Evolutionary conservation across 345 rosid genomes (phyloP).

Genomic region (Eucalyptus cloeziana): DNA sequence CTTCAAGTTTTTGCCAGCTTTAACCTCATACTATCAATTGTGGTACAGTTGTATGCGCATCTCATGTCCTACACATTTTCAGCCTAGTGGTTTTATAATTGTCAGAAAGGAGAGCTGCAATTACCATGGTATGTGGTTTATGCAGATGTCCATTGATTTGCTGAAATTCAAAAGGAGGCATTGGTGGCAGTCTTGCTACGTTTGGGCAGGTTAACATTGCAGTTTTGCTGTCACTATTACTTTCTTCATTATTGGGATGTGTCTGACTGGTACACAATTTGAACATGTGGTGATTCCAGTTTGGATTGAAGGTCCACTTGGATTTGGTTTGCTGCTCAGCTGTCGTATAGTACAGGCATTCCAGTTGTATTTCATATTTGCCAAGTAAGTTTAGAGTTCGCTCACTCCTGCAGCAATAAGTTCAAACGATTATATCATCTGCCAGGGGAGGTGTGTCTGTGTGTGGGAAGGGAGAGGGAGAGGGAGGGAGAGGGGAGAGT

Average conservation of each 20-base stretch:
- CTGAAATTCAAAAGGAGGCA: constrained; percentile 28
- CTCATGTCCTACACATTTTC: not conserved
- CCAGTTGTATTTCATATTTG: constrained; percentile 77
- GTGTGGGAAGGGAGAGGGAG: not conserved
- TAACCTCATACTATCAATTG: constrained; percentile 46
- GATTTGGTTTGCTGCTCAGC: constrained; percentile 81
- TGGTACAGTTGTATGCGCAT: constrained; percentile 22
- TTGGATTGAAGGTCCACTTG: constrained; percentile 90
- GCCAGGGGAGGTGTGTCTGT: not conserved
- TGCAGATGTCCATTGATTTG: constrained; percentile 49
- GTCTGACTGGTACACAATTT: not conserved
- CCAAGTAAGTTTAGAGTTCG: constrained; percentile 34
- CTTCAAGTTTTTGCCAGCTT: constrained; percentile 75
- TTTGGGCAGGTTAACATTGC: constrained; percentile 69
- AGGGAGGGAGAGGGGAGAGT: not conserved
- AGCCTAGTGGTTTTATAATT: not conserved
- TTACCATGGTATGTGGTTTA: not conserved
- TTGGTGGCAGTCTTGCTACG: constrained; percentile 76
- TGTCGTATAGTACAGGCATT: constrained; percentile 82
- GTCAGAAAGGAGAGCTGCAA: not conserved
- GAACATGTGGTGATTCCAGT: constrained; percentile 29
- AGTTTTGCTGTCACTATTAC: not conserved
- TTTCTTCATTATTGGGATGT: not conserved
- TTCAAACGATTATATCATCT: not conserved
- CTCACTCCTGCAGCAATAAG: not conserved